phyloP scores from a whole-genome alignment of 768 basidiomycete species.

The Pleurotus tuoliensis region DNA sequence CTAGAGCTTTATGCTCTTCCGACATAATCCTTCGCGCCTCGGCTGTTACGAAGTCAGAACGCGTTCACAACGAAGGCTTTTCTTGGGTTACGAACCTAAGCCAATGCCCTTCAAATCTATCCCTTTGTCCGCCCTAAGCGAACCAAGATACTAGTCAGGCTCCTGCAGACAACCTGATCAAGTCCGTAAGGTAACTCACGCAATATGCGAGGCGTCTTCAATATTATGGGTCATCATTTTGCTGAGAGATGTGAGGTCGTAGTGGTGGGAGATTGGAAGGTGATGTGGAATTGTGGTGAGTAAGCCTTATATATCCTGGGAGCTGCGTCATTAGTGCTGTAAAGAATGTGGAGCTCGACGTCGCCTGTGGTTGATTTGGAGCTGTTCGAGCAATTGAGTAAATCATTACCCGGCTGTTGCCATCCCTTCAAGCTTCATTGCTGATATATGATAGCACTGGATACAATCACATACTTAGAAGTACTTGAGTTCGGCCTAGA shows the following conservation, averaged over 20 bases:
- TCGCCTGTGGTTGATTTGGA: neutral
- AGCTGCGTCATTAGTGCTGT: neutral
- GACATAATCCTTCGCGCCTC: slow-evolving; percentile 3
- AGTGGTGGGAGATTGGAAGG: neutral
- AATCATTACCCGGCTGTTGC: no score
- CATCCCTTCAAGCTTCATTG: no score
- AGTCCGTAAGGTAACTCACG: neutral
- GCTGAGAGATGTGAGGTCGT: neutral
- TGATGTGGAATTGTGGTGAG: neutral
- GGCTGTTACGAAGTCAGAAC: neutral
- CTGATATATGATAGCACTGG: no score
- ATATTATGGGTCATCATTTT: neutral
- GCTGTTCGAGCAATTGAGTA: no score
- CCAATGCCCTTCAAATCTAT: slow-evolving; percentile 4
- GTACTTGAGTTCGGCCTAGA: no score
- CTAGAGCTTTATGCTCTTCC: slow-evolving; percentile 3
- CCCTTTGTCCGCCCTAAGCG: neutral
- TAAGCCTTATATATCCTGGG: neutral
- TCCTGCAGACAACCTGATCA: neutral
- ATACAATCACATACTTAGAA: no score
- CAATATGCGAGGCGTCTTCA: neutral
- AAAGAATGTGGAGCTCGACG: neutral
- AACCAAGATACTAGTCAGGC: neutral
- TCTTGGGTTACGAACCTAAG: neutral
- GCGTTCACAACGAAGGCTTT: neutral